Percentiles rank a stretch among this genome's conserved stretches.
phyloP scores from a whole-genome alignment of 176 grass and related monocot species.

The Phoenix dactylifera region DNA sequence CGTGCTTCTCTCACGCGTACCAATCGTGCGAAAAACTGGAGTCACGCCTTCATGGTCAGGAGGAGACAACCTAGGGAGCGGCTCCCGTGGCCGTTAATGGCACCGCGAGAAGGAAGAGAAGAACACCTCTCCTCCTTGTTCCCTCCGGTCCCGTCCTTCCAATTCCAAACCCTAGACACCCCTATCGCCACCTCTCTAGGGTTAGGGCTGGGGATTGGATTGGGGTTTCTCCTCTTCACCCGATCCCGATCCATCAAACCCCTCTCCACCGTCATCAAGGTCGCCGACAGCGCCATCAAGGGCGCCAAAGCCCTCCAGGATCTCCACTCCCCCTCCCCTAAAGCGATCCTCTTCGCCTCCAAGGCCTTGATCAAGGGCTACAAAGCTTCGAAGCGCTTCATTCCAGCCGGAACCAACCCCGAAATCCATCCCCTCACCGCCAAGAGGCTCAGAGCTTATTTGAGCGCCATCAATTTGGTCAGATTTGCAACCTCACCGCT shows the following conservation, averaged over 20 bases:
- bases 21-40: too few relatives aligned
- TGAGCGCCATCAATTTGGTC: constrained; percentile 46
- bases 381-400: constrained; percentile 52
- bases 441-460: constrained; percentile 37
- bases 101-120: too few relatives aligned
- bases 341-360: constrained; percentile 49
- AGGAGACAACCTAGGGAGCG: too few relatives aligned
- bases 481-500: constrained; percentile 34
- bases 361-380: constrained; percentile 76
- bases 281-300: constrained; percentile 41
- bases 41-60: too few relatives aligned
- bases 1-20: too few relatives aligned
- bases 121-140: too few relatives aligned
- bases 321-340: constrained; percentile 38
- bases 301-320: constrained; percentile 34
- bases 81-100: too few relatives aligned
- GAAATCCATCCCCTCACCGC: constrained; percentile 11
- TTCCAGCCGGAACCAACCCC: constrained; percentile 20
- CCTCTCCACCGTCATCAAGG: constrained; percentile 42
- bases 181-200: background rate
- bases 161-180: too few relatives aligned
- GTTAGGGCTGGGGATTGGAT: constrained; percentile 35
- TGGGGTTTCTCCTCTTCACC: constrained; percentile 40
- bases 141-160: too few relatives aligned
- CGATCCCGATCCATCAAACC: constrained; percentile 48